Evolutionary conservation across 2,329 filamentous ascomycete genomes (phyloP).

Genomic region (Fusarium guadeloupense): DNA sequence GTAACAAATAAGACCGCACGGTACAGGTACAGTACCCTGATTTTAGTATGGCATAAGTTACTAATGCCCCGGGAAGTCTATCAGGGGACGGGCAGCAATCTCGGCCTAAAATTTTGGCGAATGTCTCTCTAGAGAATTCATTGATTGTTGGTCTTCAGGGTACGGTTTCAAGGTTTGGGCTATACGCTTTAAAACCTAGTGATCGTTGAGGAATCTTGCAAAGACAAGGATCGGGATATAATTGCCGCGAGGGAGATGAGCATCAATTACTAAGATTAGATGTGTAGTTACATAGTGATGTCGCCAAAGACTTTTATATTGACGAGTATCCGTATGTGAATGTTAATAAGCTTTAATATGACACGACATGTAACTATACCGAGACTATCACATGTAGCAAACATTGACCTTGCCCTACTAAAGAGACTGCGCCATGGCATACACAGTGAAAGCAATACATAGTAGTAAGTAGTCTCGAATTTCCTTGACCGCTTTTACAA

Average conservation of each 20-base stretch:
- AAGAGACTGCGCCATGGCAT: no score
- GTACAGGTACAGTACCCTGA: neutral
- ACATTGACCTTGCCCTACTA: no score
- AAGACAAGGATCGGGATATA: neutral
- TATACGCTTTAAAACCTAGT: neutral
- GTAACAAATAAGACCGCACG: constrained; percentile 4
- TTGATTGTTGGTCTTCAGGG: constrained; percentile 11
- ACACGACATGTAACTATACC: no score
- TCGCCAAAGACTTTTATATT: no score
- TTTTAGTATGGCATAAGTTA: neutral
- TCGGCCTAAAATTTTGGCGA: neutral
- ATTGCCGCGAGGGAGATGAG: neutral
- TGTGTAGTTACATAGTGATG: no score
- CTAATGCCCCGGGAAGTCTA: neutral
- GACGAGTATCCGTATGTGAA: no score
- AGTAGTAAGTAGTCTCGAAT: no score
- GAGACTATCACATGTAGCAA: no score
- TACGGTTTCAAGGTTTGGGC: constrained; percentile 18
- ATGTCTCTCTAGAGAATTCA: constrained; percentile 12
- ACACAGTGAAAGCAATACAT: no score
- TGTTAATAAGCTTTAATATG: no score
- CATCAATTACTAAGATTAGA: neutral
- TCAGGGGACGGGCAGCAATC: neutral
- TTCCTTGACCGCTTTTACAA: no score
- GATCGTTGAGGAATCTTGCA: neutral